Evolutionary conservation across 495 filamentous ascomycete genomes (phyloP).

Genomic region (Hyaloscypha variabilis): DNA sequence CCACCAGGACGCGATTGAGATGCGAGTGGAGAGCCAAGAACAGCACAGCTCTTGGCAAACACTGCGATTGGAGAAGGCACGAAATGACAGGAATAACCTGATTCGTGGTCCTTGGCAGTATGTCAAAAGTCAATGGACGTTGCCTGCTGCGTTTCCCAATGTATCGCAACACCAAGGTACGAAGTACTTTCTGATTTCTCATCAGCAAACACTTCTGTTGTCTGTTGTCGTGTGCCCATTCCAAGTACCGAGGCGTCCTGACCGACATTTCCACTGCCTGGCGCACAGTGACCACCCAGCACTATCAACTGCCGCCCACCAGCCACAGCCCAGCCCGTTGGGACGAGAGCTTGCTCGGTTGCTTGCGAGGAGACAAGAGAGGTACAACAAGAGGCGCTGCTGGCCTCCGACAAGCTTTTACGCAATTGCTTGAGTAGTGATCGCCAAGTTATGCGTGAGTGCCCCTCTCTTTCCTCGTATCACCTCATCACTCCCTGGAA

Average conservation of each 20-base stretch:
- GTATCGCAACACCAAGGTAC: not conserved
- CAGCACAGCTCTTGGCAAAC: not conserved
- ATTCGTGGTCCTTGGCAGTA: not conserved
- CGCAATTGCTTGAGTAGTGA: not conserved
- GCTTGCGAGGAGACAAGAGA: too few relatives aligned
- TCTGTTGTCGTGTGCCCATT: not conserved
- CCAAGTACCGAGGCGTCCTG: not conserved
- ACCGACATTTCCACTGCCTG: not conserved
- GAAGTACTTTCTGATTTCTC: not conserved
- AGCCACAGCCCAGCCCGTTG: not conserved
- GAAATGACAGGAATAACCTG: not conserved
- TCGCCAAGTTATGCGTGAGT: conserved; percentile 1
- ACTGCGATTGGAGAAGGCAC: not conserved
- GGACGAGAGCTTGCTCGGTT: not conserved
- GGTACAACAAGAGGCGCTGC: not conserved
- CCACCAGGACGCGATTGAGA: not conserved
- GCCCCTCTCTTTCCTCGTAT: not conserved
- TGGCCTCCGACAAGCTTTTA: not conserved
- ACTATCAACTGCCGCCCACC: not conserved
- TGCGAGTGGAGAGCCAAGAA: not conserved
- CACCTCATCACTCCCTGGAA: not conserved
- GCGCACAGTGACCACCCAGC: not conserved
- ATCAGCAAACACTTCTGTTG: not conserved
- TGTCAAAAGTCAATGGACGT: not conserved
- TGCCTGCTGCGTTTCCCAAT: not conserved